Percentiles rank a stretch among this genome's conserved stretches.
Conservation (phyloP, 163 green algal species). For the Trebouxia gelatinosa region DNA sequence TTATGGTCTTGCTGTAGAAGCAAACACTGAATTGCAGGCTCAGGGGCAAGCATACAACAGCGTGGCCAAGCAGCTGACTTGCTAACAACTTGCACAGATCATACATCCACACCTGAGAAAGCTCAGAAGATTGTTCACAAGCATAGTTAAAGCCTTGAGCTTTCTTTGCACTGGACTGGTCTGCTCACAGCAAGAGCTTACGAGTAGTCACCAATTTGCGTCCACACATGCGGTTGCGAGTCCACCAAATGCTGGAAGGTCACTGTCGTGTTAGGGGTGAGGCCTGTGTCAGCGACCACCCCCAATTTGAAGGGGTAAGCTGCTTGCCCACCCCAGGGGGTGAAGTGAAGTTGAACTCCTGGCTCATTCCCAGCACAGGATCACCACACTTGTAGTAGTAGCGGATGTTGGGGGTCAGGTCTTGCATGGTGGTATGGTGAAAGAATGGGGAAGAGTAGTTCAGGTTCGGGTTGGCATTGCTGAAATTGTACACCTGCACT, state of each 20-base stretch:
- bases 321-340: constrained; percentile 32
- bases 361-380: constrained; percentile 19
- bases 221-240: constrained; percentile 14
- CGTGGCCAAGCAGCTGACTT: no score
- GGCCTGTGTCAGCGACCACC: constrained; percentile 33
- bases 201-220: not conserved
- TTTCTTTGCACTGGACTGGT: not conserved
- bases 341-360: constrained; percentile 50
- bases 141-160: not conserved
- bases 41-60: no score
- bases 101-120: no score
- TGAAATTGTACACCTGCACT: not conserved
- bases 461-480: constrained; percentile 23
- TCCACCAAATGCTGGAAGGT: constrained; percentile 15
- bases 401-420: constrained; percentile 35
- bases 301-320: constrained; percentile 26
- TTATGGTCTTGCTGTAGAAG: no score
- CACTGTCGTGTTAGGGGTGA: constrained; percentile 30
- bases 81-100: no score
- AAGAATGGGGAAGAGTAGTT: constrained; percentile 50
- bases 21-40: no score
- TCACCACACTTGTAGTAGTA: constrained; percentile 29
- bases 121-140: no score
- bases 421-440: constrained; percentile 41
- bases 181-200: not conserved